Conservation (phyloP, 2,329 filamentous ascomycete genomes). For the Cytospora schulzeri region DNA sequence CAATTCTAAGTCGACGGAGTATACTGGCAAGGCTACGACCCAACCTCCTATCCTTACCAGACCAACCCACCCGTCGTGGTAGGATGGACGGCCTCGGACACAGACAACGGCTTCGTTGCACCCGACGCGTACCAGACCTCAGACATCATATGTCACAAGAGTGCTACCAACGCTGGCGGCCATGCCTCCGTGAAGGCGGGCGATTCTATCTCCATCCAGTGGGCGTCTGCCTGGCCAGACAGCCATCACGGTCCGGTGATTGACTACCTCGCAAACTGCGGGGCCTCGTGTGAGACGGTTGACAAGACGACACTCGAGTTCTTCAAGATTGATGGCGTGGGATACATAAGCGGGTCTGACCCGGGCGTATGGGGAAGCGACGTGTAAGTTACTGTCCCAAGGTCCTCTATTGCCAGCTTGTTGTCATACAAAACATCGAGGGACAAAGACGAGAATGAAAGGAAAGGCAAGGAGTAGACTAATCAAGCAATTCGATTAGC, state of each 20-base stretch:
- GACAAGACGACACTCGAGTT: constrained; percentile 41
- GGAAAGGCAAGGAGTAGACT: not conserved
- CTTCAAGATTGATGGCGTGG: constrained; percentile 40
- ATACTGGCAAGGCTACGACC: constrained; percentile 24
- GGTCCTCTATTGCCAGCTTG: too few relatives aligned
- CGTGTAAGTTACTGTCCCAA: constrained; percentile 29
- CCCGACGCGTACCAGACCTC: constrained; percentile 36
- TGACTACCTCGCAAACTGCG: constrained; percentile 40
- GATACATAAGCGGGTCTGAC: constrained; percentile 33
- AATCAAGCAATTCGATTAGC: constrained; percentile 18
- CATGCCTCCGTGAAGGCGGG: constrained; percentile 37
- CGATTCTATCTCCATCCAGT: constrained; percentile 32
- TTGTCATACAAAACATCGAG: too few relatives aligned
- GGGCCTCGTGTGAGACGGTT: constrained; percentile 39
- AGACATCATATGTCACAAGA: constrained; percentile 43
- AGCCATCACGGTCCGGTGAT: constrained; percentile 37
- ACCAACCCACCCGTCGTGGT: constrained; percentile 20
- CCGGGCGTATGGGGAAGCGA: constrained; percentile 41
- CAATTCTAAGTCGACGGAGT: constrained; percentile 17
- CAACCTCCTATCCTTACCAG: constrained; percentile 12
- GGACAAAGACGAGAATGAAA: too few relatives aligned
- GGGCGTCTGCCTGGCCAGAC: constrained; percentile 25
- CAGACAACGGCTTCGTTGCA: constrained; percentile 44
- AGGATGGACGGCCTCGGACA: constrained; percentile 21
- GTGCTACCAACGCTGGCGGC: constrained; percentile 35